A percentile compares a stretch with the other conserved stretches of the same genome.
Conservation (phyloP, 2,329 filamentous ascomycete species). For the Macrophomina phaseolina region DNA sequence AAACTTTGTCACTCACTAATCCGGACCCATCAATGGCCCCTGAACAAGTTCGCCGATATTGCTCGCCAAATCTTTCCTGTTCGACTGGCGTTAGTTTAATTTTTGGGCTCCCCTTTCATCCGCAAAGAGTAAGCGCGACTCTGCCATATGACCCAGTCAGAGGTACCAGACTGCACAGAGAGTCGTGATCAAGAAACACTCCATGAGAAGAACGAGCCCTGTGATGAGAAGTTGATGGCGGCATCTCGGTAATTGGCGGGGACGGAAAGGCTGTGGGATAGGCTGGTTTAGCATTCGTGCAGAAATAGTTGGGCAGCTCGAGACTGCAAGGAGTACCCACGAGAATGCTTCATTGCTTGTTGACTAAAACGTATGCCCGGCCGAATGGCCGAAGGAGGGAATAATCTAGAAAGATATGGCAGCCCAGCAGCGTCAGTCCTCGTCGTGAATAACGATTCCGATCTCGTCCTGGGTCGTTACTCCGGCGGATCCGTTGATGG, state of each 20-base stretch:
- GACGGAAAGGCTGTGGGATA: neutral
- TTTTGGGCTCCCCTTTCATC: neutral
- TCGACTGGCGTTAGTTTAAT: neutral
- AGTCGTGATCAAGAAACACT: neutral
- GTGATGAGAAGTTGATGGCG: neutral
- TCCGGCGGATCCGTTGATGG: constrained; percentile 37
- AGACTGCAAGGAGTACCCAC: neutral
- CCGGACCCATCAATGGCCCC: neutral
- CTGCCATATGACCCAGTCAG: too few species aligned
- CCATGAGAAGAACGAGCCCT: neutral
- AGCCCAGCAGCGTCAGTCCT: constrained; percentile 41
- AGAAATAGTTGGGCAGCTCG: neutral
- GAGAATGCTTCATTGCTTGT: neutral
- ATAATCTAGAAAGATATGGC: neutral
- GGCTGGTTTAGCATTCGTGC: neutral
- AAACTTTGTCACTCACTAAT: neutral
- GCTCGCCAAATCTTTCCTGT: too few species aligned
- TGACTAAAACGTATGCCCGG: neutral
- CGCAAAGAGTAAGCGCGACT: too few species aligned
- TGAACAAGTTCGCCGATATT: neutral
- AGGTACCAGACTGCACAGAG: neutral
- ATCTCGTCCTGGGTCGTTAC: constrained; percentile 52
- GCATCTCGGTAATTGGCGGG: neutral
- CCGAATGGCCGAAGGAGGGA: neutral
- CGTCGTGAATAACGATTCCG: constrained; percentile 82